Conservation (phyloP, 352 stramenopile species). For the Pythium grandisporangium region DNA sequence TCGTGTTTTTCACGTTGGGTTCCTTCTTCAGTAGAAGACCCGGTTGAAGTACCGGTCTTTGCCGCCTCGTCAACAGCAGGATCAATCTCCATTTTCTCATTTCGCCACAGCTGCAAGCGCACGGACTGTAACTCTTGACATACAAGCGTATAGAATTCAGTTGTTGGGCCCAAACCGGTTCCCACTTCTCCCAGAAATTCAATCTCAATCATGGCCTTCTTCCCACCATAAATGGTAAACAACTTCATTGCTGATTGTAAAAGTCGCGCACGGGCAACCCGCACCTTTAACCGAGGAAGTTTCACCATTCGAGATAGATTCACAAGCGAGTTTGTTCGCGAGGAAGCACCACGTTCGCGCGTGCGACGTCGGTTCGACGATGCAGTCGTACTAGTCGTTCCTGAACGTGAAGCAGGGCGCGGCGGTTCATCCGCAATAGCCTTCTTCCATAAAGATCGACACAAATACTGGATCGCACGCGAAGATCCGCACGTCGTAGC, state of each 20-base stretch:
- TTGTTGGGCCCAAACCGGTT: conserved; percentile 61
- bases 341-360: conserved; percentile 24
- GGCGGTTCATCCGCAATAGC: conserved; percentile 39
- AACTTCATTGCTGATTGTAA: conserved; percentile 69
- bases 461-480: conserved; percentile 61
- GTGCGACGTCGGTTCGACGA: conserved; percentile 15
- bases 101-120: conserved; percentile 43
- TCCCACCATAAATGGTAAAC: conserved; percentile 58
- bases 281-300: conserved; percentile 65
- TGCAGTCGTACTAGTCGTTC: conserved; percentile 3
- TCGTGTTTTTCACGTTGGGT: neutral
- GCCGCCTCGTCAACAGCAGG: conserved; percentile 3
- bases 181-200: conserved; percentile 76
- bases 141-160: conserved; percentile 71
- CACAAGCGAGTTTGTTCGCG: conserved; percentile 24
- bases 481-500: conserved; percentile 54
- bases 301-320: conserved; percentile 64
- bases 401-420: neutral
- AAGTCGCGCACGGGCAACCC: conserved; percentile 45
- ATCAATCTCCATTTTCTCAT: conserved; percentile 7
- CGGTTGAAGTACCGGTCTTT: conserved; percentile 10
- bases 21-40: conserved; percentile 6
- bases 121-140: conserved; percentile 61
- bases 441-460: conserved; percentile 52
- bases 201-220: conserved; percentile 71